These are phyloP conservation scores for Chlamydomonas incerta DNA, from an alignment of 139 green algal species.

Conservation along the genomic window DNA sequence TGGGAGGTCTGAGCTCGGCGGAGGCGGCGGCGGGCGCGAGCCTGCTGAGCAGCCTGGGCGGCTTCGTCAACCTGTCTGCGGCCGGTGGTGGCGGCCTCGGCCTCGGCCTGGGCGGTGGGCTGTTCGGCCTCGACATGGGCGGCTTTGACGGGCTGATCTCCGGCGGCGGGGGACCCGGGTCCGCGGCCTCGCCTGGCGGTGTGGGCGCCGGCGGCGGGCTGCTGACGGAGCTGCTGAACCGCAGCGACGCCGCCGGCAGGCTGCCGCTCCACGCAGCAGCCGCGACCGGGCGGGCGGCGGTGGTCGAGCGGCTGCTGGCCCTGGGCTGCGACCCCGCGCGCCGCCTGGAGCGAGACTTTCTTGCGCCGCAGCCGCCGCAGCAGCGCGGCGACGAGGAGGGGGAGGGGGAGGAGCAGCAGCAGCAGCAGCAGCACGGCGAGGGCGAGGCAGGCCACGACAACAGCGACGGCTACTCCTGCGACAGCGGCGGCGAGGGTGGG, in stretches of 20 bases:
- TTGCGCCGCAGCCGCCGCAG: background rate
- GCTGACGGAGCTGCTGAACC: conserved; percentile 26
- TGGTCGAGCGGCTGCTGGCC: conserved; percentile 37
- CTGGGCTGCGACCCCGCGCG: conserved; percentile 16
- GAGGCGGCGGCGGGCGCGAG: no score
- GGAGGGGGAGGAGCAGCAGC: background rate
- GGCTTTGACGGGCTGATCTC: no score
- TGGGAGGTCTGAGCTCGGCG: no score
- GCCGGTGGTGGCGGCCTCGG: background rate
- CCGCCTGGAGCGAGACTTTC: conserved; percentile 16
- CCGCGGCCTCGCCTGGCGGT: background rate
- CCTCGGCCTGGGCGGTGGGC: background rate
- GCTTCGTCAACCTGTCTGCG: no score
- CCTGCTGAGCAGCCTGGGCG: no score
- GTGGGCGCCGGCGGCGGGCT: background rate
- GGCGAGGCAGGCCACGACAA: background rate
- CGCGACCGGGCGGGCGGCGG: conserved; percentile 15
- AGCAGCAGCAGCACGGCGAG: background rate
- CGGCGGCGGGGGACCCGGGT: no score
- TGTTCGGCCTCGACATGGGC: background rate
- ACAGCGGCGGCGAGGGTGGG: background rate
- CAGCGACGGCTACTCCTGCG: background rate
- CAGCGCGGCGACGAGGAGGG: background rate
- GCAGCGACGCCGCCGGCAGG: conserved; percentile 2
- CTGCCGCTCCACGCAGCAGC: conserved; percentile 41